phyloP scores from a whole-genome alignment of 108 stramenopile genomes.

The Nannochloropsis salina region DNA sequence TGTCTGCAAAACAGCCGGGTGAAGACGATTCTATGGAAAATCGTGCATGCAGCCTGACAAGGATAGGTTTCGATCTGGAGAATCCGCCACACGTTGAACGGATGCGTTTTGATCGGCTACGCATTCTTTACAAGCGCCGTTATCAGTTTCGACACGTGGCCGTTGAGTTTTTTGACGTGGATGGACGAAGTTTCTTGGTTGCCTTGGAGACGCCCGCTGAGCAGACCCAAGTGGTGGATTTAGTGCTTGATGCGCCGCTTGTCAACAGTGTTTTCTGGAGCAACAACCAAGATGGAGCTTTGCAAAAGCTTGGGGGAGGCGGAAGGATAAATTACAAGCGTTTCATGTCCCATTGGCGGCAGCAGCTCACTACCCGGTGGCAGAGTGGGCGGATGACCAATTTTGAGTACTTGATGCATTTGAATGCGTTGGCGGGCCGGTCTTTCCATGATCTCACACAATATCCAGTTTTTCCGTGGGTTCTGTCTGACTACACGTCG shows the following conservation, averaged over 20 bases:
- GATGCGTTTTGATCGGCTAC: slow-evolving; percentile 21
- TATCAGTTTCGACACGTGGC: slow-evolving; percentile 53
- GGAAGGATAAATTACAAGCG: slow-evolving; percentile 33
- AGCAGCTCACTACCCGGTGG: slow-evolving; percentile 37
- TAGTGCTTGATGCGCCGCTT: slow-evolving; percentile 27
- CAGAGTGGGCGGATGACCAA: slow-evolving; percentile 43
- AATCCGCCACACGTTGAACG: neutral
- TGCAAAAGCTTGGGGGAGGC: neutral
- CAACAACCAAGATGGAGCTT: slow-evolving; percentile 27
- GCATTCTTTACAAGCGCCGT: slow-evolving; percentile 46
- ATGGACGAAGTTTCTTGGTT: slow-evolving; percentile 38
- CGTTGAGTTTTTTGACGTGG: slow-evolving; percentile 49
- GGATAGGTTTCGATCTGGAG: slow-evolving; percentile 19
- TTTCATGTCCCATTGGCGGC: slow-evolving; percentile 34
- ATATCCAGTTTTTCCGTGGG: slow-evolving; percentile 96
- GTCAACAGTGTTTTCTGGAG: slow-evolving; percentile 34
- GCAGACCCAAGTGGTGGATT: slow-evolving; percentile 36
- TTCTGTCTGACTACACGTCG: slow-evolving; percentile 73
- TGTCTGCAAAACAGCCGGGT: neutral
- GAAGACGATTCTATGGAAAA: neutral
- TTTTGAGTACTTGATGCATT: slow-evolving; percentile 55
- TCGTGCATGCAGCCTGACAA: neutral
- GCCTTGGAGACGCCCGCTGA: slow-evolving; percentile 28
- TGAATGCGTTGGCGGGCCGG: slow-evolving; percentile 56
- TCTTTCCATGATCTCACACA: slow-evolving; percentile 56